Conservation (phyloP, 495 filamentous ascomycete species). For the Haplographium delicatum region DNA sequence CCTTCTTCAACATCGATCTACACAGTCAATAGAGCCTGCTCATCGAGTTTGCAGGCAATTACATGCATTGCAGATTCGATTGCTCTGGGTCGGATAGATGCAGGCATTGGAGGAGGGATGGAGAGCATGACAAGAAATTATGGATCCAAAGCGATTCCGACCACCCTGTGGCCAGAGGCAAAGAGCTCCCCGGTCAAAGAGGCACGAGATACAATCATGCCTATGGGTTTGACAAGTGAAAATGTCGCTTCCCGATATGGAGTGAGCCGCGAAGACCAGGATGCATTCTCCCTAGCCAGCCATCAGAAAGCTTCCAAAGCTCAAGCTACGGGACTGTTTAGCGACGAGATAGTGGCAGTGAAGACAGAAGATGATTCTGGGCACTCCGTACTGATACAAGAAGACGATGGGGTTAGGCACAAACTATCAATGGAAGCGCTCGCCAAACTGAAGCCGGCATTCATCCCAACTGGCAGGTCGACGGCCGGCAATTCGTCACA, state of each 20-base stretch:
- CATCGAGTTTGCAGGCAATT: constrained; percentile 69
- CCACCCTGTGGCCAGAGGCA: constrained; percentile 70
- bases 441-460: constrained; percentile 77
- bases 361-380: constrained; percentile 50
- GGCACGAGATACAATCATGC: constrained; percentile 82
- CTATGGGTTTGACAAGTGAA: constrained; percentile 89
- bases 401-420: constrained; percentile 78
- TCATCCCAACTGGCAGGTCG: constrained; percentile 62
- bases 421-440: constrained; percentile 63
- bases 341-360: constrained; percentile 73
- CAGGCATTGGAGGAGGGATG: constrained; percentile 87
- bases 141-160: constrained; percentile 73
- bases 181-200: constrained; percentile 59
- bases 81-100: constrained; percentile 59
- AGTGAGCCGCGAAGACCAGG: constrained; percentile 70
- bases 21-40: constrained; percentile 85
- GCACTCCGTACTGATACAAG: constrained; percentile 48
- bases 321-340: constrained; percentile 62
- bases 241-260: constrained; percentile 79
- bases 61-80: constrained; percentile 67
- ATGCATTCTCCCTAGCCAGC: constrained; percentile 69
- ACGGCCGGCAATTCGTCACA: constrained; percentile 88
- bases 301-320: constrained; percentile 69
- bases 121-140: constrained; percentile 94
- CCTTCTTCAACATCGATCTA: constrained; percentile 68